Conservation (phyloP, 371 early-diverging fungal genomes). For the Syncephalis fuscata region DNA sequence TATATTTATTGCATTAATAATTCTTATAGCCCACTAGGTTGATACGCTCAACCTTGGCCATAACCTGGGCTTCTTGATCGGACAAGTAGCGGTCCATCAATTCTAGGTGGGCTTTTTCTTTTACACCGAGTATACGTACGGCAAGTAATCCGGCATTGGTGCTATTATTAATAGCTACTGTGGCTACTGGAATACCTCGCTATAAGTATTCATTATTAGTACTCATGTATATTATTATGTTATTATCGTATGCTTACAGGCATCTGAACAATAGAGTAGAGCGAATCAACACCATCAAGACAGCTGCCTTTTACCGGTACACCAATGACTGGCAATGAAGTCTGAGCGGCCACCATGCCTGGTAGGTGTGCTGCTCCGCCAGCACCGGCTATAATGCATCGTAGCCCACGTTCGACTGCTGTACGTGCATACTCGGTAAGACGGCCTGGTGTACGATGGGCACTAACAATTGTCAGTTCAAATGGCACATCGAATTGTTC, state of each 20-base stretch:
- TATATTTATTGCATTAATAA: slow-evolving; percentile 9
- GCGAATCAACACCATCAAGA: slow-evolving; percentile 89
- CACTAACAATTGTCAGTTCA: slow-evolving; percentile 87
- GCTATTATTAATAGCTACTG: slow-evolving; percentile 92
- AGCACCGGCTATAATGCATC: slow-evolving; percentile 92
- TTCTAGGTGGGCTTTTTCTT: slow-evolving; percentile 48
- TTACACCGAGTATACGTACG: slow-evolving; percentile 76
- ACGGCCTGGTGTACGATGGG: slow-evolving; percentile 87
- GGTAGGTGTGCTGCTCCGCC: slow-evolving; percentile 97
- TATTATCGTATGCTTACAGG: slow-evolving; percentile 41
- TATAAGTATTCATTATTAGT: slow-evolving; percentile 9
- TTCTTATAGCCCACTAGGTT: slow-evolving; percentile 59
- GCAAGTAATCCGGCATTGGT: slow-evolving; percentile 91
- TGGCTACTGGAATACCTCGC: slow-evolving; percentile 94
- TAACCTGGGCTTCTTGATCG: slow-evolving; percentile 67
- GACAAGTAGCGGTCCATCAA: slow-evolving; percentile 61
- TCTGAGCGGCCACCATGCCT: slow-evolving; percentile 95
- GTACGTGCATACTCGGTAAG: slow-evolving; percentile 80
- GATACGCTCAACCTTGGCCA: slow-evolving; percentile 64
- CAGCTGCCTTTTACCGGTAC: slow-evolving; percentile 86
- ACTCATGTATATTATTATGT: background rate
- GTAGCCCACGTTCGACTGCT: slow-evolving; percentile 78
- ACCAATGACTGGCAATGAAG: slow-evolving; percentile 91
- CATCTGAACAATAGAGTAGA: slow-evolving; percentile 96
- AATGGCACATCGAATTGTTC: slow-evolving; percentile 81